These are phyloP conservation scores for Pythium phragmiticola DNA, from an alignment of 352 stramenopile species.

Conservation along the genomic window DNA sequence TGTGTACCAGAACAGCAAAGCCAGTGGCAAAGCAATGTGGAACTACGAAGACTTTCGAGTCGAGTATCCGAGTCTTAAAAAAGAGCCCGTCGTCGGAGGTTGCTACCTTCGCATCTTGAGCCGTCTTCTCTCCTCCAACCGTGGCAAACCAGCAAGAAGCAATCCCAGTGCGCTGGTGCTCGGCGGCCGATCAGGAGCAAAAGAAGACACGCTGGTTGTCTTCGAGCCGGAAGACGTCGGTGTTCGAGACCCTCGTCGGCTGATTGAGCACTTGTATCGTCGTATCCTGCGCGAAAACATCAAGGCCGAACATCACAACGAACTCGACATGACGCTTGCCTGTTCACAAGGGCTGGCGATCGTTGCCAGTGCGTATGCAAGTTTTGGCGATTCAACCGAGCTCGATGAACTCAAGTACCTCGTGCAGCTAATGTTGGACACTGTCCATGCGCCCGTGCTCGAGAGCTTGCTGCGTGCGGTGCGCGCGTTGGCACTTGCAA, in stretches of 20 bases:
- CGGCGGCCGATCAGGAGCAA: neutral
- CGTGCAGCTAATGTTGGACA: conserved; percentile 59
- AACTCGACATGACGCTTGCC: conserved; percentile 59
- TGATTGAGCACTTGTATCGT: conserved; percentile 67
- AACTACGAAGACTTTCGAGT: conserved; percentile 96
- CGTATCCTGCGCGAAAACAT: conserved; percentile 78
- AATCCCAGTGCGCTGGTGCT: conserved; percentile 3
- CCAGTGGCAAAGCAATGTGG: conserved; percentile 85
- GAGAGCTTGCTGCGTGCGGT: conserved; percentile 54
- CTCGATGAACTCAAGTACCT: conserved; percentile 78
- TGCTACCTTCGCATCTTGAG: conserved; percentile 87
- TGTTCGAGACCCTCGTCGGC: conserved; percentile 45
- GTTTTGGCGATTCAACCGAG: conserved; percentile 34
- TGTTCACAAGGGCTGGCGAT: conserved; percentile 68
- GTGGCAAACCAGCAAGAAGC: neutral
- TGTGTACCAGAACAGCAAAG: conserved; percentile 66
- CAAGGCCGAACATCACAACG: conserved; percentile 58
- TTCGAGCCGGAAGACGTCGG: conserved; percentile 54
- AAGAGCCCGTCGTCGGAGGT: conserved; percentile 87
- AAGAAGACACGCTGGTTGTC: conserved; percentile 54
- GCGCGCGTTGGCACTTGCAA: conserved; percentile 49
- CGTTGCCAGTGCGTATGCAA: conserved; percentile 52
- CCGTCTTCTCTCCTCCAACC: conserved; percentile 23
- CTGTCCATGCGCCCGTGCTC: conserved; percentile 56
- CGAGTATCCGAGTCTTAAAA: conserved; percentile 83